phyloP scores from a whole-genome alignment of 1,139 yeast species.

The Kodamaea arcana region DNA sequence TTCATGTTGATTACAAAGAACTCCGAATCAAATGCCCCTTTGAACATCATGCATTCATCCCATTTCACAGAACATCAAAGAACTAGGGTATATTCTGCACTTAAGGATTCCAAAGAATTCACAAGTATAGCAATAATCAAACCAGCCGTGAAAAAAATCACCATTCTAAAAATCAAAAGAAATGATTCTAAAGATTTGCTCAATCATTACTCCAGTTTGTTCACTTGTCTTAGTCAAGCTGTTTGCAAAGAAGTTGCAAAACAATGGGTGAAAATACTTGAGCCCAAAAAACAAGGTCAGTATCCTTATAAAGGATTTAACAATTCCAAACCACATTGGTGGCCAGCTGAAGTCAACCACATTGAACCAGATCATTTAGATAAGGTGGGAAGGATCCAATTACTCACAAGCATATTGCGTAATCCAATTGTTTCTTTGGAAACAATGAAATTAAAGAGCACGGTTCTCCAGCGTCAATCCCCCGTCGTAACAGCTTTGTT shows the following conservation, averaged over 20 bases:
- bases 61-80: conserved; percentile 12
- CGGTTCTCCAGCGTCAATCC: conserved; percentile 8
- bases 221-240: conserved; percentile 35
- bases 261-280: conserved; percentile 61
- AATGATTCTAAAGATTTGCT: conserved; percentile 1
- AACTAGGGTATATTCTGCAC: conserved; percentile 8
- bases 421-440: conserved; percentile 21
- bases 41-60: conserved; percentile 14
- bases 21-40: conserved; percentile 2
- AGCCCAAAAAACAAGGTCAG: conserved; percentile 63
- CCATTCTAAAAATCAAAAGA: conserved; percentile 1
- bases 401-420: conserved; percentile 44
- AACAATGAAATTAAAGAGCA: conserved; percentile 16
- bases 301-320: conserved; percentile 59
- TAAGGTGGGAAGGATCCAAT: conserved; percentile 49
- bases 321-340: conserved; percentile 57
- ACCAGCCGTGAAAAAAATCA: conserved; percentile 8
- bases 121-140: conserved; percentile 5
- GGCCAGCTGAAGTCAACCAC: conserved; percentile 62
- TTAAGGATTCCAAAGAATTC: conserved; percentile 2
- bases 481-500: conserved; percentile 9
- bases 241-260: conserved; percentile 63
- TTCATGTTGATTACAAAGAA: conserved; percentile 9
- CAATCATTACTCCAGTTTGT: conserved; percentile 9
- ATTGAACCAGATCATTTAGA: conserved; percentile 71